Evolutionary conservation across 2,329 filamentous ascomycete genomes (phyloP).

Genomic region (Fusarium armeniacum): DNA sequence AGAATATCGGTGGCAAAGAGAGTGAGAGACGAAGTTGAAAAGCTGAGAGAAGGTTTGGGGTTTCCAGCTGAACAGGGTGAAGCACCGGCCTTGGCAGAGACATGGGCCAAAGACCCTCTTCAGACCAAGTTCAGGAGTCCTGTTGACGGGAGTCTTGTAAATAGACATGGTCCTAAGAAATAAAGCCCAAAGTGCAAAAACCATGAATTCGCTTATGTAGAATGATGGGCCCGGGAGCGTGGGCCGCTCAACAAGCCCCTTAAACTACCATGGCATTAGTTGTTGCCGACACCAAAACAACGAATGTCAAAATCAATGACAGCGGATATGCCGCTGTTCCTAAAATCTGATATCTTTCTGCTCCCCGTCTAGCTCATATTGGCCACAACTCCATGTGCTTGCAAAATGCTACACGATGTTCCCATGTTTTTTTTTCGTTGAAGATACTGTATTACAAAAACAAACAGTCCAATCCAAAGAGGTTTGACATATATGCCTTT

Average conservation of each 20-base stretch:
- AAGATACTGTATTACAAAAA: constrained; percentile 8
- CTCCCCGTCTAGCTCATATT: constrained; percentile 45
- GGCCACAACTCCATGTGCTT: constrained; percentile 45
- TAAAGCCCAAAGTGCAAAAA: constrained; percentile 24
- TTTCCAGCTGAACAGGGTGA: constrained; percentile 83
- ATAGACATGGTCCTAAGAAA: constrained; percentile 52
- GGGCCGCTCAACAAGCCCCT: constrained; percentile 15
- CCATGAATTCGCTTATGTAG: constrained; percentile 37
- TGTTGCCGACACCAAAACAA: constrained; percentile 22
- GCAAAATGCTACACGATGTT: constrained; percentile 30
- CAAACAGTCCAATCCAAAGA: constrained; percentile 26
- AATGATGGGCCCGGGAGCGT: constrained; percentile 22
- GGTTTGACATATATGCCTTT: constrained; percentile 4
- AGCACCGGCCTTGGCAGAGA: constrained; percentile 81
- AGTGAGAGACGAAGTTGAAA: constrained; percentile 84
- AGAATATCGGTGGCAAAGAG: constrained; percentile 83
- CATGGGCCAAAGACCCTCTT: constrained; percentile 74
- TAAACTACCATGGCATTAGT: constrained; percentile 37
- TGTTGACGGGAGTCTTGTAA: constrained; percentile 67
- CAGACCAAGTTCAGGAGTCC: constrained; percentile 65
- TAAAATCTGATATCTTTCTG: constrained; percentile 39
- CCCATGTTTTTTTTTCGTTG: constrained; percentile 22
- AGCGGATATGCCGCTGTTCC: constrained; percentile 21
- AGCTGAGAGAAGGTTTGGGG: constrained; percentile 79
- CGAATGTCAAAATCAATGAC: constrained; percentile 22